Base-by-base conservation (phyloP, 768 basidiomycete genomes). In the Cyathus striatus region DNA sequence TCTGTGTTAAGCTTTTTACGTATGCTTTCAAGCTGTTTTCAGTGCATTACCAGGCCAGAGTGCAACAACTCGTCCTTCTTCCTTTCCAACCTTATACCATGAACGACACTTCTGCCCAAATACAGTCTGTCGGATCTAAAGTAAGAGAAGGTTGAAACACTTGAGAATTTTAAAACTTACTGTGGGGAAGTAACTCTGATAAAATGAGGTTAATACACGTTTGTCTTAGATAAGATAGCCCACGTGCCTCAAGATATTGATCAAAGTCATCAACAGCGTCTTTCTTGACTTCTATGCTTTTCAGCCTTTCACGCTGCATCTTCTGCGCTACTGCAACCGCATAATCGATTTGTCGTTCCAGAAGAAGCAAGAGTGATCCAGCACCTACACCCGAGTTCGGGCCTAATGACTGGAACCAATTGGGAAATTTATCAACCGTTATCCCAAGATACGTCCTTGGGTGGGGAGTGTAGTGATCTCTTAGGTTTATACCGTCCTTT, bases 361-460 rank as follows among this genome's bases (percentile, higher is more conserved):
- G 64, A 0, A 83, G 27, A 17, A 76, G 56, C 2, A 82, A 53
- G n/a, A 84, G 56, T 13, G 75, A 76, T 0, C 81, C 79, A 0
- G 73, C 65, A 2, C 76, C 78, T 13, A 81, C 70, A 6, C 51
- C 68, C 1, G 77, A 65, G 53, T 81, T 82, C 2, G 83, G 81
- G 0, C 82, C 81, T 7, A 76, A 51, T 16, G 63, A 53, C 42
- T 72, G 64, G 65, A 83, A 83, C 72, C 73, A 77, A 58, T 83
- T 85, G n/a, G 84, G 83, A 59, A 84, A 83, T 6, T 76, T 79
- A 37, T 81, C 76, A 16, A 78, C 69, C 17, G 75, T 71, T 23
- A 83, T 54, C 5, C 75, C 67, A 5, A 86, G 66, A 56, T 86
- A 86, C 3, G 78, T 73, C 9, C 59, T 57, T 2, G 82, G 79